Conservation (phyloP, 345 rosid genomes). For the Brassica rapa region DNA sequence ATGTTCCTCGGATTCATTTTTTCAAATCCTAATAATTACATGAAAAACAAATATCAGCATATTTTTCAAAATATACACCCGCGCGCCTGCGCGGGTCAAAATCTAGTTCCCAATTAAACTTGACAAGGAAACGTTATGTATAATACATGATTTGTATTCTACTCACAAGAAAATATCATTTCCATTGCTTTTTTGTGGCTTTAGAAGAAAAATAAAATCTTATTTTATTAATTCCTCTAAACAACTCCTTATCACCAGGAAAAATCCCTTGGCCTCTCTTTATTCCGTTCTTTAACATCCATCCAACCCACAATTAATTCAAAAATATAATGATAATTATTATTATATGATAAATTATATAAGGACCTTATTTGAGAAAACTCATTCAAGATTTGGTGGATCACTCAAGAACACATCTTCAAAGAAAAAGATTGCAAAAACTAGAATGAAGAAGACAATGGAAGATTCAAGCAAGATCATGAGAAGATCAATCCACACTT, state of each 20-base stretch:
- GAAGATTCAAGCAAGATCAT: slow-evolving; percentile 55
- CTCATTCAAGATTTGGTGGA: slow-evolving; percentile 35
- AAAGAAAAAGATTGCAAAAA: slow-evolving; percentile 13
- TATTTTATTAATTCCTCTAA: slow-evolving; percentile 6
- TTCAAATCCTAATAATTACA: no score
- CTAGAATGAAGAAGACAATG: slow-evolving; percentile 45
- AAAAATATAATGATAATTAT: neutral
- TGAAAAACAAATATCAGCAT: no score
- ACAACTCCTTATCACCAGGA: slow-evolving; percentile 40
- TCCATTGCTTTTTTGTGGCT: slow-evolving; percentile 6
- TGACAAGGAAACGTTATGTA: slow-evolving; percentile 16
- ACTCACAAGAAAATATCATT: slow-evolving; percentile 12
- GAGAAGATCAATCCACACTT: slow-evolving; percentile 65
- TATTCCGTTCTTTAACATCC: slow-evolving; percentile 36
- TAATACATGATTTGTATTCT: neutral
- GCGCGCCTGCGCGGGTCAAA: no score
- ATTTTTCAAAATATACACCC: no score
- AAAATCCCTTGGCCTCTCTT: slow-evolving; percentile 54
- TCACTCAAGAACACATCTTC: slow-evolving; percentile 34
- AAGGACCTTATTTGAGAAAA: slow-evolving; percentile 17
- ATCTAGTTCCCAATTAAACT: slow-evolving; percentile 29
- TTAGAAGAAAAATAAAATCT: neutral
- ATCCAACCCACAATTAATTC: slow-evolving; percentile 39
- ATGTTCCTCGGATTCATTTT: no score
- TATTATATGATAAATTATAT: neutral